These are phyloP conservation scores for Hortiboletus flavorubellus DNA, from an alignment of 768 basidiomycete genomes.

Conservation along the genomic window DNA sequence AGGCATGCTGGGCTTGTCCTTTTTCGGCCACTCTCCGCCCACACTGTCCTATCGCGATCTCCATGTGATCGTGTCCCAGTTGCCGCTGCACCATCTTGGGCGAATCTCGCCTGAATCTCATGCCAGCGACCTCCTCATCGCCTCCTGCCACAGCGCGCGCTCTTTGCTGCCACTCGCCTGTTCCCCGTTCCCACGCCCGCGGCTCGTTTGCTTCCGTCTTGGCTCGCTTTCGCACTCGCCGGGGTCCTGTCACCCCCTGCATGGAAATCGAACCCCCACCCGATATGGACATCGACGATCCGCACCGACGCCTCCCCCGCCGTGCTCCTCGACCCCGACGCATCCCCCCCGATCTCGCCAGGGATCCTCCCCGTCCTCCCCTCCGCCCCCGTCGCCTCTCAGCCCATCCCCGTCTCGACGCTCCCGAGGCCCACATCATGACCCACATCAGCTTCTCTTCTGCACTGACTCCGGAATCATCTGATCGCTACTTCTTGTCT, in stretches of 20 bases:
- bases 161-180: conserved; percentile 22
- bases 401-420: neutral
- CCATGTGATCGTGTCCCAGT: conserved; percentile 33
- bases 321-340: conserved; percentile 6
- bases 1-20: conserved; percentile 31
- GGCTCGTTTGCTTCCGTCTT: conserved; percentile 26
- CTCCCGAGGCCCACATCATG: conserved; percentile 15
- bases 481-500: conserved; percentile 12
- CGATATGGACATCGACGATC: conserved; percentile 30
- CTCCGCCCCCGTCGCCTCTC: conserved; percentile 20
- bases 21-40: conserved; percentile 32
- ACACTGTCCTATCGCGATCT: conserved; percentile 31
- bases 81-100: conserved; percentile 34
- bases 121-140: conserved; percentile 25
- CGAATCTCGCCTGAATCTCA: conserved; percentile 33
- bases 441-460: conserved; percentile 17
- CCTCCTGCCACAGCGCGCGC: conserved; percentile 24
- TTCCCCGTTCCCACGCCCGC: conserved; percentile 15
- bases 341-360: conserved; percentile 16
- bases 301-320: conserved; percentile 23
- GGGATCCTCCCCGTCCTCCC: conserved; percentile 3
- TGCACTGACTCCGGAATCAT: conserved; percentile 14
- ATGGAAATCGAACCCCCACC: conserved; percentile 20
- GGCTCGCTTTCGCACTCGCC: conserved; percentile 28
- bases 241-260: conserved; percentile 27